These are phyloP conservation scores for Podaxis mareebaensis DNA, from an alignment of 768 basidiomycete species.

Conservation along the genomic window DNA sequence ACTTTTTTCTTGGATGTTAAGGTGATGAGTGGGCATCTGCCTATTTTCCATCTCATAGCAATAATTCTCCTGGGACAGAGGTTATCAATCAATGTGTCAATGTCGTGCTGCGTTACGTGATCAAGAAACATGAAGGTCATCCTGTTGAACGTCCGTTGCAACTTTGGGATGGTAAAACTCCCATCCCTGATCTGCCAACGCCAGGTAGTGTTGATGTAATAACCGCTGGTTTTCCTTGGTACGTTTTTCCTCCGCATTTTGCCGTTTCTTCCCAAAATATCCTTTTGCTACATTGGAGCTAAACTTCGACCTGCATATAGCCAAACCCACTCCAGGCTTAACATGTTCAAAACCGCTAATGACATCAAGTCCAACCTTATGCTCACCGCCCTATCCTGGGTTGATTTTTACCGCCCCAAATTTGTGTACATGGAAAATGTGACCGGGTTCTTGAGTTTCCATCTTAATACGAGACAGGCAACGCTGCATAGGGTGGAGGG, in stretches of 20 bases:
- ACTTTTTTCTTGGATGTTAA: not conserved
- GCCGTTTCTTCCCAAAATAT: not conserved
- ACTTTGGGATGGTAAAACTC: constrained; percentile 35
- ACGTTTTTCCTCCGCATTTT: constrained; percentile 1
- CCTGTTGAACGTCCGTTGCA: constrained; percentile 39
- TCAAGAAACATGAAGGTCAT: constrained; percentile 51
- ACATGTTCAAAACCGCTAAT: constrained; percentile 68
- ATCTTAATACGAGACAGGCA: constrained; percentile 41
- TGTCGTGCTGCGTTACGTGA: constrained; percentile 53
- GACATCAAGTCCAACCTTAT: constrained; percentile 72
- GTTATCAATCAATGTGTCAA: constrained; percentile 79
- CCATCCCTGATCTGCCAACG: constrained; percentile 46
- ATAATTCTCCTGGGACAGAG: constrained; percentile 50
- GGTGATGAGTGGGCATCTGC: not conserved
- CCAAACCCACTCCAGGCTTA: constrained; percentile 71
- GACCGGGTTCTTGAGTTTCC: constrained; percentile 46
- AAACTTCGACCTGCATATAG: not conserved
- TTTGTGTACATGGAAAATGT: constrained; percentile 56
- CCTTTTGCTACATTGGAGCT: not conserved
- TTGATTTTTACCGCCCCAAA: constrained; percentile 46
- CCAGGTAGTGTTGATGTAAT: constrained; percentile 62
- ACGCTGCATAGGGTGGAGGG: constrained; percentile 51
- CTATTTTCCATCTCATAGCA: constrained; percentile 30
- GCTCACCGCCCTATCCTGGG: constrained; percentile 54
- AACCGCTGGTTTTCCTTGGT: constrained; percentile 80